A percentile compares a stretch with the other conserved stretches of the same genome.
Conservation (phyloP, 1,284 basidiomycete genomes). For the Ustilago crameri region DNA sequence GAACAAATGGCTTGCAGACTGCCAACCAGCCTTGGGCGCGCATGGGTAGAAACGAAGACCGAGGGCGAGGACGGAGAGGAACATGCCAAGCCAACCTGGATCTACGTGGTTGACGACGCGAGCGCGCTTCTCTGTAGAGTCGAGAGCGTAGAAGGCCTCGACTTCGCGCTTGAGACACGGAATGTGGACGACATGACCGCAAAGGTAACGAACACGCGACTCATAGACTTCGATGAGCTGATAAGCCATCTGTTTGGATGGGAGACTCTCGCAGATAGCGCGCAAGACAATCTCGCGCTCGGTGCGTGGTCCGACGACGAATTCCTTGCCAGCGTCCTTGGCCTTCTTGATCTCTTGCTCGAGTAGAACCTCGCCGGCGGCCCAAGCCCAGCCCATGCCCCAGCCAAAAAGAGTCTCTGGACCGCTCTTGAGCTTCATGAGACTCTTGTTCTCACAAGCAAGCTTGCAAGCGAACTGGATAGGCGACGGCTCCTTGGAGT, state of each 20-base stretch:
- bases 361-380: conserved; percentile 52
- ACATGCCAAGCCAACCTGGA: conserved; percentile 59
- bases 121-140: conserved; percentile 57
- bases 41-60: conserved; percentile 63
- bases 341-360: conserved; percentile 36
- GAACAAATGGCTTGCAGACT: conserved; percentile 49
- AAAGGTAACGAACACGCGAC: conserved; percentile 49
- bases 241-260: conserved; percentile 50
- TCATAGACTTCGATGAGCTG: conserved; percentile 61
- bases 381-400: conserved; percentile 66
- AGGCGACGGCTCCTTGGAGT: conserved; percentile 35
- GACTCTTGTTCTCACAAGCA: conserved; percentile 38
- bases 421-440: conserved; percentile 54
- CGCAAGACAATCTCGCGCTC: conserved; percentile 63
- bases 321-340: conserved; percentile 25
- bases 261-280: conserved; percentile 57
- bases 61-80: conserved; percentile 60
- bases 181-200: conserved; percentile 55
- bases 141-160: conserved; percentile 58
- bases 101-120: conserved; percentile 62
- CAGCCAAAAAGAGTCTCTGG: conserved; percentile 64
- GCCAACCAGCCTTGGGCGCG: conserved; percentile 44
- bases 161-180: conserved; percentile 56
- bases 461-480: conserved; percentile 36
- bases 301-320: conserved; percentile 21